Evolutionary conservation across 305 asterid genomes (phyloP), one percentile per base, ranked within the genome.

Genomic region (Fraxinus sp.): DNA sequence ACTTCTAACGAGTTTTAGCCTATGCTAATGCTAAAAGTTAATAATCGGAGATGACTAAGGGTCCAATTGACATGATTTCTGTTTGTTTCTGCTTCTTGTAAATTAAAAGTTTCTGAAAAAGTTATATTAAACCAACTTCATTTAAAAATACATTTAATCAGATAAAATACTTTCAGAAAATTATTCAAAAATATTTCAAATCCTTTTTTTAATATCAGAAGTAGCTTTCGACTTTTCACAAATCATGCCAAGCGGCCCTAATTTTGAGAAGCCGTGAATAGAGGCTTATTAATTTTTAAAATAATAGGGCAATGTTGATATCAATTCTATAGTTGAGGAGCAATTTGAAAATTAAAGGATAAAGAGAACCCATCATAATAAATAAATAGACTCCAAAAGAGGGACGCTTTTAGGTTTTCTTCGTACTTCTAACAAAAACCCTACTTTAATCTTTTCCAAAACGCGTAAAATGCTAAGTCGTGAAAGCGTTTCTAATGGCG

Each of bases 401-500:
- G 49, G 72, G 71, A 78, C 81, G 71, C 73, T 78, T 78, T 78
- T 78, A 55, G 81, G 81, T 78, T 78, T 78, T 59, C 70, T 78
- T 49, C 43, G 71, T 52, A 28, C 80, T 5, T 9, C 22, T 37
- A 77, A 52, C 35, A 18, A 78, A 78, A 78, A 78, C 81, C 81
- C 81, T 78, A 78, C 73, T 64, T 78, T 78, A 52, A 32, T 78
- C 81, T 52, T 77, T 77, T 49, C 72, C 80, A 52, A 77, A 57
- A 16, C 71, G 80, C 66, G 80, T 62, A 77, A 1, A 52, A 18
- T 13, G 55, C 74, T 62, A 78, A 78, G 81, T 78, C 81, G 81
- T 33, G 77, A 72, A 33, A 72, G 77, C 80, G 80, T 78, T 78
- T 78, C 81, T 78, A 78, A 78, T 78, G 81, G 75, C 70, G 81